Base-by-base conservation (phyloP, 805 yeast genomes). In the Yamadazyma philogaea region DNA sequence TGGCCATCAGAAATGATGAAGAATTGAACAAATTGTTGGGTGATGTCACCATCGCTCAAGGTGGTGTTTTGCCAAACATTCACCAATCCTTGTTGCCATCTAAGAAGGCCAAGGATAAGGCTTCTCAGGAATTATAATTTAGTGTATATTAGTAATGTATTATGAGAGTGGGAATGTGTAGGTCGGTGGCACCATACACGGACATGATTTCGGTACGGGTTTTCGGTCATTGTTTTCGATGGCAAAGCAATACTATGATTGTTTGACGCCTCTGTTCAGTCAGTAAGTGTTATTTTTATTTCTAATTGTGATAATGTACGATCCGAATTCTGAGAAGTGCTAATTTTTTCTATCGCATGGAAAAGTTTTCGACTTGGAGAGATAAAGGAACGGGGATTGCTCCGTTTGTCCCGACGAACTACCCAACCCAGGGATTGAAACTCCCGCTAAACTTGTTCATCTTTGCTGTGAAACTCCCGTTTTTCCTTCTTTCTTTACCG, bases 1-100 rank as follows among this genome's bases (percentile, higher is more conserved):
- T 90, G 61, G 98, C 98, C 72, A 90, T 90, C 79, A 87, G 98
- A 81, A 91, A 90, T 68, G 98, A 91, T 80, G 97, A 91, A 76
- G 97, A 91, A 75, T 81, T 91, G 72, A 90, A 91, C 87, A 89
- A 87, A 73, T 81, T 90, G 61, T 79, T 91, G 54, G 80, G 80
- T 59, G 88, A 88, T 69, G 99, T 91, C 54, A 90, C 96, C 53
- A 91, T 90, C 62, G 96, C 97, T 56, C 95, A 89, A 75, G 97
- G 97, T 84, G 97, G 97, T 87, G 97, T 91, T 60, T 81, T 90
- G 72, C 97, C 97, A 77, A 87, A 88, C 83, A 87, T 89, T 67
- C 96, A 87, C 77, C 88, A 83, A 74, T 83, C 84, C 77, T 83
- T 90, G 70, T 82, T 90, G 59, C 90, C 91, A 70, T 79, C 84